Conservation (phyloP, 1,284 basidiomycete genomes). For the Papiliotrema laurentii region DNA sequence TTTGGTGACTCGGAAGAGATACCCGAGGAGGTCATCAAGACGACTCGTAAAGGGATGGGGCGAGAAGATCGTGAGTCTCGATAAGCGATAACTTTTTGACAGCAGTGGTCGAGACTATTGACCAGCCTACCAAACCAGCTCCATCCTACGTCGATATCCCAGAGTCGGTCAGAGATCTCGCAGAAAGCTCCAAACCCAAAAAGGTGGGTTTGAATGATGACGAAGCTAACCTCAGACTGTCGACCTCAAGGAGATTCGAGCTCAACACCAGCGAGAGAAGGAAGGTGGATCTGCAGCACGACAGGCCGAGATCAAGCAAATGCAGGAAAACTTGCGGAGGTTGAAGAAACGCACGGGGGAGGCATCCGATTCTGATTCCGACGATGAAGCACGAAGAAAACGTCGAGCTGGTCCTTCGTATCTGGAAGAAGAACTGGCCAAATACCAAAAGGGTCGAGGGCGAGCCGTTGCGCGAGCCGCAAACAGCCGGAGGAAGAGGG, state of each 20-base stretch:
- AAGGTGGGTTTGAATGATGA: slow-evolving; percentile 13
- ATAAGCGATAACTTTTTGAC: slow-evolving; percentile 5
- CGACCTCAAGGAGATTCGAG: slow-evolving; percentile 66
- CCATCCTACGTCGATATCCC: slow-evolving; percentile 24
- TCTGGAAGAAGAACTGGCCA: slow-evolving; percentile 71
- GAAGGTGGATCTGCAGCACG: slow-evolving; percentile 60
- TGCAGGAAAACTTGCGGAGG: slow-evolving; percentile 80
- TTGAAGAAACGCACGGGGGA: slow-evolving; percentile 51
- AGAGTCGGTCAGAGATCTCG: slow-evolving; percentile 22
- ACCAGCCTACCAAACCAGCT: slow-evolving; percentile 9
- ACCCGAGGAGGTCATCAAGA: slow-evolving; percentile 51
- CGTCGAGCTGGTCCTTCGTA: slow-evolving; percentile 58
- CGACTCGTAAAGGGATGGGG: slow-evolving; percentile 73
- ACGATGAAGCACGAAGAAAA: slow-evolving; percentile 20
- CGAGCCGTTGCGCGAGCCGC: slow-evolving; percentile 51
- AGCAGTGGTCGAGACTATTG: slow-evolving; percentile 53
- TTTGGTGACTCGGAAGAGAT: slow-evolving; percentile 76
- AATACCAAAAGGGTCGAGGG: slow-evolving; percentile 65
- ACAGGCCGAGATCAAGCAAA: slow-evolving; percentile 73
- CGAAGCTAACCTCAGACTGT: slow-evolving; percentile 27
- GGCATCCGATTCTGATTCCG: slow-evolving; percentile 41
- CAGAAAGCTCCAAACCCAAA: slow-evolving; percentile 30
- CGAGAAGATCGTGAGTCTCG: slow-evolving; percentile 68
- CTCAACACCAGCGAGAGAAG: slow-evolving; percentile 65
- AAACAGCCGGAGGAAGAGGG: slow-evolving; percentile 46